phyloP scores from a whole-genome alignment of 2,329 filamentous ascomycete species.

The Beauveria varroae region DNA sequence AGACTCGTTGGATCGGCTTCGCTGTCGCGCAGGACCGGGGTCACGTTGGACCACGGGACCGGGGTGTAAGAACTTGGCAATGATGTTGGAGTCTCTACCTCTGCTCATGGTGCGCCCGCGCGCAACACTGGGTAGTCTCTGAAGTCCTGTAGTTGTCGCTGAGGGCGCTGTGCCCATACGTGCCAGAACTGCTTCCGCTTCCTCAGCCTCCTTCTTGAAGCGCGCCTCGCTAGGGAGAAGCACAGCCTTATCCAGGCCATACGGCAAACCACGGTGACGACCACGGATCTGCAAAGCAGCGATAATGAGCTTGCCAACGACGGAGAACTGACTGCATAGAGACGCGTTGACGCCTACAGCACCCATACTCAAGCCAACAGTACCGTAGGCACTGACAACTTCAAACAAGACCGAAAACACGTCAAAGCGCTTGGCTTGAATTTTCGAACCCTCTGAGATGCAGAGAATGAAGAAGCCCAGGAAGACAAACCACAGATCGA shows the following conservation, averaged over 20 bases:
- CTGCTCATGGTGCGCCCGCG: conserved; percentile 31
- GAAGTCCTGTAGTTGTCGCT: conserved; percentile 22
- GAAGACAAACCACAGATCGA: conserved; percentile 97
- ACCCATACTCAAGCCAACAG: conserved; percentile 83
- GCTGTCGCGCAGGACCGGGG: conserved; percentile 20
- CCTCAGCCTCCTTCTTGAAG: conserved; percentile 45
- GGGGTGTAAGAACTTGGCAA: conserved; percentile 41
- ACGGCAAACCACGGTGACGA: conserved; percentile 60
- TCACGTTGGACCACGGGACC: conserved; percentile 34
- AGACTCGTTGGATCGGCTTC: conserved; percentile 21
- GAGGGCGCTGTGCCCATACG: conserved; percentile 26
- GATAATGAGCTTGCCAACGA: conserved; percentile 63
- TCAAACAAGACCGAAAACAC: conserved; percentile 73
- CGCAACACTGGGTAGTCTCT: conserved; percentile 22
- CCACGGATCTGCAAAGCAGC: conserved; percentile 64
- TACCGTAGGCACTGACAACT: conserved; percentile 85
- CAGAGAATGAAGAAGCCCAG: conserved; percentile 86
- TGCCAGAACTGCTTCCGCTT: conserved; percentile 32
- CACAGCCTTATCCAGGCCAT: conserved; percentile 56
- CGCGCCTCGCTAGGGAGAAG: conserved; percentile 50
- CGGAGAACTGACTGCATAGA: conserved; percentile 73
- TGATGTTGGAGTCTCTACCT: conserved; percentile 33
- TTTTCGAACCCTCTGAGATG: conserved; percentile 71
- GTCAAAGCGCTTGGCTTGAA: conserved; percentile 57
- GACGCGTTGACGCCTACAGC: conserved; percentile 69